A percentile compares a stretch with the other conserved stretches of the same genome.
phyloP scores from a whole-genome alignment of 75 land plant genomes.

The Pinus albicaulis region DNA sequence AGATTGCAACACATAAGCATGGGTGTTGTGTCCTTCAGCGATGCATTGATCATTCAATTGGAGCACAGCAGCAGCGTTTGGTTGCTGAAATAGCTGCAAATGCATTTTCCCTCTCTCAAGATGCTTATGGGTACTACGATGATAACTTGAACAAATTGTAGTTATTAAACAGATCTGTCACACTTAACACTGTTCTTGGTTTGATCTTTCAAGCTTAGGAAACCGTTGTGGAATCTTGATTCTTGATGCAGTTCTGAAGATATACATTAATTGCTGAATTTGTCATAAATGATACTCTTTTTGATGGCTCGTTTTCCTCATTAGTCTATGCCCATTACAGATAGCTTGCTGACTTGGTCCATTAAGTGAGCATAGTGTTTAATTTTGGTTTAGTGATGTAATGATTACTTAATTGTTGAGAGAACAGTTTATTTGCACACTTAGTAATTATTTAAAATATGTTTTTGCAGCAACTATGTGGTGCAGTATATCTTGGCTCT shows the following conservation, averaged over 20 bases:
- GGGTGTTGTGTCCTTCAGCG: slow-evolving; percentile 61
- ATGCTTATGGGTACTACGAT: slow-evolving; percentile 54
- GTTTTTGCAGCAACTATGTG: slow-evolving; percentile 32
- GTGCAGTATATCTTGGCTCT: slow-evolving; percentile 25
- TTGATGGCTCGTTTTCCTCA: neutral
- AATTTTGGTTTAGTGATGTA: neutral
- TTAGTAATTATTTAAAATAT: neutral
- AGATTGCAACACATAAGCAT: slow-evolving; percentile 58
- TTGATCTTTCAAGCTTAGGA: neutral
- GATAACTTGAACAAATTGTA: neutral
- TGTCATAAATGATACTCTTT: neutral
- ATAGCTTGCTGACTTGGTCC: neutral
- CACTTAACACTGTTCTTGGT: neutral
- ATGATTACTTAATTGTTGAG: neutral
- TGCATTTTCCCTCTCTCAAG: slow-evolving; percentile 53
- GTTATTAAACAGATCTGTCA: slow-evolving; percentile 1
- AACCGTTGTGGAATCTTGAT: neutral
- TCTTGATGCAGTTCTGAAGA: neutral
- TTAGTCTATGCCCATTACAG: neutral
- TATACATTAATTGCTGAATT: neutral
- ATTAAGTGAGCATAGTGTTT: neutral
- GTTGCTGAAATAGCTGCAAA: slow-evolving; percentile 41
- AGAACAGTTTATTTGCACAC: neutral
- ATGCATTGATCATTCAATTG: slow-evolving; percentile 36
- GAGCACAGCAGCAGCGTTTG: slow-evolving; percentile 27